Evolutionary conservation across 768 basidiomycete species (phyloP).

Genomic region (Sarcodon aspratus): DNA sequence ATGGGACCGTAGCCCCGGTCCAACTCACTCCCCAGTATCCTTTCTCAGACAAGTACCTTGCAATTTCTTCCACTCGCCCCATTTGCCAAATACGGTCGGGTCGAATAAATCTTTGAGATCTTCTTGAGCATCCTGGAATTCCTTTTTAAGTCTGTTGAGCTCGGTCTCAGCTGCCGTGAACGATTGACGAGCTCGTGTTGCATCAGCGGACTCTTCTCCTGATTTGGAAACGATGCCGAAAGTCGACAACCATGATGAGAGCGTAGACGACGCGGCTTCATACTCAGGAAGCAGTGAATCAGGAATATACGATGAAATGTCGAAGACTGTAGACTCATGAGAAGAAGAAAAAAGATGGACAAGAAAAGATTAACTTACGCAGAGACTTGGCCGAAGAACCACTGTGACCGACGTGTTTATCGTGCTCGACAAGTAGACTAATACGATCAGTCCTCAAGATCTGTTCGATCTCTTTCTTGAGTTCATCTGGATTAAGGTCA

Average conservation of each 20-base stretch:
- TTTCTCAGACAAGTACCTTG: slow-evolving; percentile 71
- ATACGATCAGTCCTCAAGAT: slow-evolving; percentile 60
- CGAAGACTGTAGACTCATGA: slow-evolving; percentile 50
- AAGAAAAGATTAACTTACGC: slow-evolving; percentile 31
- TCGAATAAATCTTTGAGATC: slow-evolving; percentile 61
- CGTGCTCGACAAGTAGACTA: slow-evolving; percentile 66
- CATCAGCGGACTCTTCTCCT: slow-evolving; percentile 25
- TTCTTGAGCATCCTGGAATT: slow-evolving; percentile 40
- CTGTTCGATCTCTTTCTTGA: slow-evolving; percentile 44
- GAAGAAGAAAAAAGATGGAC: background rate
- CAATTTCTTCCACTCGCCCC: slow-evolving; percentile 96
- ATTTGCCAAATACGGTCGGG: slow-evolving; percentile 51
- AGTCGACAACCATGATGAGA: slow-evolving; percentile 18
- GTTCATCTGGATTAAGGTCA: slow-evolving; percentile 25
- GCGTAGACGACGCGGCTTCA: slow-evolving; percentile 36
- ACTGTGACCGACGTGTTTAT: slow-evolving; percentile 47
- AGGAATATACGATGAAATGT: slow-evolving; percentile 75
- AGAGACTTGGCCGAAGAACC: slow-evolving; percentile 22
- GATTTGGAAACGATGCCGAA: background rate
- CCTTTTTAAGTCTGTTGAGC: slow-evolving; percentile 38
- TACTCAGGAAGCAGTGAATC: slow-evolving; percentile 68
- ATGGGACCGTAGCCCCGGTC: background rate
- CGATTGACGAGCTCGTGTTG: slow-evolving; percentile 51
- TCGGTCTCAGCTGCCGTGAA: slow-evolving; percentile 51
- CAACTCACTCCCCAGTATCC: slow-evolving; percentile 81